phyloP scores from a whole-genome alignment of 306 rosid genomes.

The Heteromeles arbutifolia region DNA sequence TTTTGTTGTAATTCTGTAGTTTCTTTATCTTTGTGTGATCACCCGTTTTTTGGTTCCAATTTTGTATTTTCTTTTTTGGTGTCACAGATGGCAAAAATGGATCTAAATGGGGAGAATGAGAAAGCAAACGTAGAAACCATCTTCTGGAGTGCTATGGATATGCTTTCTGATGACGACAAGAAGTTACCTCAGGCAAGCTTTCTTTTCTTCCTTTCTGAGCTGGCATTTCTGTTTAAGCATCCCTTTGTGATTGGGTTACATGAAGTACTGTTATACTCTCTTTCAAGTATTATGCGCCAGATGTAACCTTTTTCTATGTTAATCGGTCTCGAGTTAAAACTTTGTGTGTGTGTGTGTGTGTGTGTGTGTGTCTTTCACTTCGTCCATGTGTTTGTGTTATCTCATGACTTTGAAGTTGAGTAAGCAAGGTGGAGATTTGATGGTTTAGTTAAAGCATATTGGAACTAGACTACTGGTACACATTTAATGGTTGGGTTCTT shows the following conservation, averaged over 20 bases:
- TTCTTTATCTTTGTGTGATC: neutral
- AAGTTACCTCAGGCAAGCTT: slow-evolving; percentile 88
- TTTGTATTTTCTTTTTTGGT: slow-evolving; percentile 16
- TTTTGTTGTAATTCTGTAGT: neutral
- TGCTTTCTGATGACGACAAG: slow-evolving; percentile 94
- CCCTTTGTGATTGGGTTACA: neutral
- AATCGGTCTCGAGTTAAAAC: neutral
- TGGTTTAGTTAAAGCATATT: neutral
- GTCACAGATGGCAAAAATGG: slow-evolving; percentile 88
- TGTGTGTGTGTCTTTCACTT: neutral
- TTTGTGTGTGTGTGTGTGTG: neutral
- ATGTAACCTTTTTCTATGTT: neutral
- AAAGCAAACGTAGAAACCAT: slow-evolving; percentile 68
- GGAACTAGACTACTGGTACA: neutral
- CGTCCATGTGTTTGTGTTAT: neutral
- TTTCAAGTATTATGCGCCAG: neutral
- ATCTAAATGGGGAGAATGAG: slow-evolving; percentile 80
- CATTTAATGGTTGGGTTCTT: neutral
- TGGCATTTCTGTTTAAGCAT: neutral
- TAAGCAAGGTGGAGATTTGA: neutral
- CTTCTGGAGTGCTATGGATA: slow-evolving; percentile 97
- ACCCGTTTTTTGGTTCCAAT: neutral
- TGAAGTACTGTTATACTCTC: neutral
- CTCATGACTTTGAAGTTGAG: neutral
- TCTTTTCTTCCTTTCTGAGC: slow-evolving; percentile 8